Percentiles rank a stretch among this genome's conserved stretches.
phyloP scores from a whole-genome alignment of 1,139 yeast genomes.

The Geotrichum carabidarum region DNA sequence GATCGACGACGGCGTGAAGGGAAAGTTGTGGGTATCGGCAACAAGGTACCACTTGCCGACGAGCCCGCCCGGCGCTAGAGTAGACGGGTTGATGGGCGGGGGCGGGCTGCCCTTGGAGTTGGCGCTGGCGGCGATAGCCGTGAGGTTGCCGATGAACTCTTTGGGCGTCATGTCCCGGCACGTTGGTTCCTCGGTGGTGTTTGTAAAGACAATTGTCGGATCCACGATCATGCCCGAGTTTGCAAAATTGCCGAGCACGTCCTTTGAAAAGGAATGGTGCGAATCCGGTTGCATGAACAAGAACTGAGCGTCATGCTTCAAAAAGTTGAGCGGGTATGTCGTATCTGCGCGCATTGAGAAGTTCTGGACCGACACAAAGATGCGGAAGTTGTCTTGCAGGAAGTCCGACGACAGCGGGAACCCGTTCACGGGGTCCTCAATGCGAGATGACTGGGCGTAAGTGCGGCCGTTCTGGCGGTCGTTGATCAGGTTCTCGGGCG shows the following conservation, averaged over 20 bases:
- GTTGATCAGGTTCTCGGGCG: slow-evolving; percentile 33
- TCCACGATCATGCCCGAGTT: slow-evolving; percentile 5
- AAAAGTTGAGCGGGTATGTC: slow-evolving; percentile 15
- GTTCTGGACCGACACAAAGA: slow-evolving; percentile 31
- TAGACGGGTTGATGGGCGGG: not conserved
- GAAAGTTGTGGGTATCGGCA: slow-evolving; percentile 12
- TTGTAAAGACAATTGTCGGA: slow-evolving; percentile 15
- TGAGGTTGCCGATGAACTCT: slow-evolving; percentile 12
- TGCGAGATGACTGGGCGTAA: slow-evolving; percentile 23
- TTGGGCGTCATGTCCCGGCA: slow-evolving; percentile 12
- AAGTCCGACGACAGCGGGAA: slow-evolving; percentile 47
- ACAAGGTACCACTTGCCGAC: not conserved
- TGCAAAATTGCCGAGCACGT: too few relatives aligned
- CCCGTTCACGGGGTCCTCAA: slow-evolving; percentile 24
- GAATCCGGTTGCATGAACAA: slow-evolving; percentile 2
- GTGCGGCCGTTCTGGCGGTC: slow-evolving; percentile 31
- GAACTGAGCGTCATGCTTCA: slow-evolving; percentile 3
- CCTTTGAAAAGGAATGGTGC: not conserved
- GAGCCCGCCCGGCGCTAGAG: not conserved
- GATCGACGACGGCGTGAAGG: slow-evolving; percentile 28
- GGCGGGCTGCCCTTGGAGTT: not conserved
- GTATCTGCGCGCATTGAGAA: slow-evolving; percentile 19
- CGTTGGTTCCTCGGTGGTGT: slow-evolving; percentile 23
- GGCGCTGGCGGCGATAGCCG: slow-evolving; percentile 1
- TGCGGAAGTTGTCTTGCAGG: slow-evolving; percentile 43